Base-by-base conservation (phyloP, 2,329 filamentous ascomycete species). In the Epichloe bromicola region DNA sequence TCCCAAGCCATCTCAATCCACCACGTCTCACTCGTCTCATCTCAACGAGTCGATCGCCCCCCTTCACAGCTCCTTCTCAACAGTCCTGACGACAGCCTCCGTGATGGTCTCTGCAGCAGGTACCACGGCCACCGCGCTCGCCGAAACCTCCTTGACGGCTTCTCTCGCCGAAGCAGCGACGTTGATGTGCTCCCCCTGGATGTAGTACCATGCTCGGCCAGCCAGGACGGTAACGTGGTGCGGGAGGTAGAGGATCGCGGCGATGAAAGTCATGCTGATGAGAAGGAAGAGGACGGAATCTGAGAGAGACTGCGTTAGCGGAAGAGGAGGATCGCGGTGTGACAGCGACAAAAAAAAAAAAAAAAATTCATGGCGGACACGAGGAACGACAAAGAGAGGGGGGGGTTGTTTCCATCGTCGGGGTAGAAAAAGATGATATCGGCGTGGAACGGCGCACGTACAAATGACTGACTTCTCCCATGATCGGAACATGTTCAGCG, bases 381-480 rank as follows among this genome's bases (percentile, higher is more conserved):
- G 8, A 30, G 26, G 26, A 30, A 30, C 26, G 26, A 30, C 26
- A 3, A 26, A 26, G 23, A n/a, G n/a, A n/a, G 6, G 1, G 23
- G 7, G 26, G 26, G 26, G 30, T 30, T 30, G 3, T 30, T 11
- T 30, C 10, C 30, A 30, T 30, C 10, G 30, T 30, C 30, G 26
- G 26, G 26, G 26, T 26, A 26, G 7, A 8, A 2, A 3, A 26
- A 26, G 2, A 2, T 2, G 2, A 30, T 30, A 8, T 30, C 30
- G 30, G 30, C 30, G 30, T 30, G 23, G 41, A 44, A n/a, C 14
- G 41, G 20, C 11, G 64, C 83, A 69, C 88, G 52, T 78, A 97
- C 93, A 97, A 71, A 97, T 95, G 61, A 95, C 84, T 70, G 95
- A 91, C 69, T 95, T 95, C 74, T 98, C 93, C 49, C 86, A 89